A percentile compares a stretch with the other conserved stretches of the same genome.
These are phyloP conservation scores for Dactylellina parvicollis DNA, from an alignment of 2,329 filamentous ascomycete genomes.

Conservation along the genomic window DNA sequence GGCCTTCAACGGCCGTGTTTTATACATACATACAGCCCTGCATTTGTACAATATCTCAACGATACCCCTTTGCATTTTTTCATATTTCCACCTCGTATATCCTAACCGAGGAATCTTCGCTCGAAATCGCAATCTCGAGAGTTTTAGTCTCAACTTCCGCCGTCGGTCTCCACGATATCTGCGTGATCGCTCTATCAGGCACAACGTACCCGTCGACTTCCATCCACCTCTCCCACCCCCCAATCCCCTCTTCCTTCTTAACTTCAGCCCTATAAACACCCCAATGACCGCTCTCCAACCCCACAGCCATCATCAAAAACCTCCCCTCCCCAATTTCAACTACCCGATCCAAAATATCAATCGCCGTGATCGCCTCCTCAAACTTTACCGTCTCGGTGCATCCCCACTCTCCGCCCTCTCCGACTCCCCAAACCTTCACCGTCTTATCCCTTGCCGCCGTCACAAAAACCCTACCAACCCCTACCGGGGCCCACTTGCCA, in stretches of 20 bases:
- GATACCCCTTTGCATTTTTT: conserved; percentile 21
- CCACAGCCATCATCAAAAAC: conserved; percentile 62
- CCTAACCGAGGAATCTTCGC: conserved; percentile 57
- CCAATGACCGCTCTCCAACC: conserved; percentile 65
- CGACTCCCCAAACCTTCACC: conserved; percentile 75
- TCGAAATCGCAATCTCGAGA: conserved; percentile 60
- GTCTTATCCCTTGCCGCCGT: conserved; percentile 91
- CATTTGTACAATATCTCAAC: conserved; percentile 44
- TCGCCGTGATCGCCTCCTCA: conserved; percentile 73
- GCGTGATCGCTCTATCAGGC: conserved; percentile 72
- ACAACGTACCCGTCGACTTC: conserved; percentile 64
- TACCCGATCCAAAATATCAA: conserved; percentile 69
- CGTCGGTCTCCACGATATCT: conserved; percentile 56
- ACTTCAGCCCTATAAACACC: conserved; percentile 62
- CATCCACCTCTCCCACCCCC: conserved; percentile 56
- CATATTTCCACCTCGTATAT: conserved; percentile 52
- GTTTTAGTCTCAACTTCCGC: conserved; percentile 44
- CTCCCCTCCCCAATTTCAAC: conserved; percentile 58
- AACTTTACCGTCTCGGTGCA: conserved; percentile 68
- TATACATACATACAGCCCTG: neutral
- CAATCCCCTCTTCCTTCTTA: conserved; percentile 58
- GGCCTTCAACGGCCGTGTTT: conserved; percentile 52
- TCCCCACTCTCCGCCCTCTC: conserved; percentile 62
- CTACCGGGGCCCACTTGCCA: conserved; percentile 77
- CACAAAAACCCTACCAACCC: conserved; percentile 70